Evolutionary conservation across 257 asterid species (phyloP).

Genomic region (Gentiana straminea): DNA sequence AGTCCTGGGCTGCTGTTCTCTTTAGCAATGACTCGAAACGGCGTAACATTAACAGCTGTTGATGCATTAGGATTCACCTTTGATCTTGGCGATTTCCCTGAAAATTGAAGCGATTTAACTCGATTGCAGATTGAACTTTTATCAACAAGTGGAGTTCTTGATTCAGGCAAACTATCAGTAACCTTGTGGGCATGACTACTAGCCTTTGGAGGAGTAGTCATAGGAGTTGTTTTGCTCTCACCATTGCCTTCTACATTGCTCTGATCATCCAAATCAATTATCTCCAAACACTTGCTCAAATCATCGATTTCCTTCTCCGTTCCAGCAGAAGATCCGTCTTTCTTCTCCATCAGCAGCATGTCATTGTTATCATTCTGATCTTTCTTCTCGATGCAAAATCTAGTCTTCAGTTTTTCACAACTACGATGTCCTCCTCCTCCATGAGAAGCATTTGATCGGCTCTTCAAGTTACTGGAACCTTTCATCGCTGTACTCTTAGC

Average conservation of each 20-base stretch:
- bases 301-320: conserved; percentile 23
- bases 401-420: conserved; percentile 2
- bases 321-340: not conserved
- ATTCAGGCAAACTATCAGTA: conserved; percentile 2
- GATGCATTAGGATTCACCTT: conserved; percentile 16
- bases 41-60: not conserved
- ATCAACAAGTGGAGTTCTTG: conserved; percentile 52
- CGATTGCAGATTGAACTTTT: conserved; percentile 25
- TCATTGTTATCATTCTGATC: not conserved
- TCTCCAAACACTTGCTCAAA: conserved; percentile 15
- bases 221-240: not conserved
- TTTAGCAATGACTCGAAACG: conserved; percentile 13
- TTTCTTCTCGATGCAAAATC: conserved; percentile 11
- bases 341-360: not conserved
- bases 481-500: conserved; percentile 10
- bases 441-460: conserved; percentile 3
- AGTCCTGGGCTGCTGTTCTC: conserved; percentile 15
- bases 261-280: not conserved
- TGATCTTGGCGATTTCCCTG: conserved; percentile 14
- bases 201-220: not conserved
- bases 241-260: not conserved
- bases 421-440: not conserved
- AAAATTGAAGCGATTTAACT: conserved; percentile 4
- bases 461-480: conserved; percentile 8
- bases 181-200: not conserved